Percentiles rank a stretch among this genome's conserved stretches.
Evolutionary conservation across 2,329 filamentous ascomycete species (phyloP).

Genomic region (Daldinia eschscholtzii): DNA sequence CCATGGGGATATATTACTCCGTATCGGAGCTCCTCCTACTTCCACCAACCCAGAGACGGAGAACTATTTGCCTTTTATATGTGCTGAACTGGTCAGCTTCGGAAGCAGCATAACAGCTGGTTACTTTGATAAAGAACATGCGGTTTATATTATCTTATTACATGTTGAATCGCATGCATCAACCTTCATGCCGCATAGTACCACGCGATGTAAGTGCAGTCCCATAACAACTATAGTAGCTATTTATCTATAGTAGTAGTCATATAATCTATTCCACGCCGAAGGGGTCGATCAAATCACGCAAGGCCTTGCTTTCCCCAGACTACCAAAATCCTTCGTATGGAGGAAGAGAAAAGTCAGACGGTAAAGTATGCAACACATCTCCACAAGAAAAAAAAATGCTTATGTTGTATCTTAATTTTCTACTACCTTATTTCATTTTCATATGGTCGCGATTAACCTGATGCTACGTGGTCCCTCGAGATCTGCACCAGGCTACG

Average conservation of each 20-base stretch:
- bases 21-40: conserved; percentile 27
- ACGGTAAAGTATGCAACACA: conserved; percentile 34
- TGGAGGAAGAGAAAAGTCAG: conserved; percentile 17
- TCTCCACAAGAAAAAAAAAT: conserved; percentile 10
- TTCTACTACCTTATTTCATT: conserved; percentile 30
- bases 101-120: conserved; percentile 22
- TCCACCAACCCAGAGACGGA: conserved; percentile 14
- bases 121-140: conserved; percentile 22
- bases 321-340: conserved; percentile 20
- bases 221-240: conserved; percentile 20
- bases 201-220: conserved; percentile 8
- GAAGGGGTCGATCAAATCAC: conserved; percentile 40
- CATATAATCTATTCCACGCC: conserved; percentile 26
- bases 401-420: conserved; percentile 28
- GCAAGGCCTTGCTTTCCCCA: conserved; percentile 33
- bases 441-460: conserved; percentile 24
- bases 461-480: conserved; percentile 33
- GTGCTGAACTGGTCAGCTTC: conserved; percentile 20
- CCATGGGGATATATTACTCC: conserved; percentile 36
- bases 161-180: conserved; percentile 15
- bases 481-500: conserved; percentile 41
- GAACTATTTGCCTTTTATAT: conserved; percentile 15
- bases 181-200: conserved; percentile 4
- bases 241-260: conserved; percentile 35
- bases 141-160: conserved; percentile 21